phyloP scores from a whole-genome alignment of 1,139 yeast genomes.

The Nadsonia starkeyi-henricii region DNA sequence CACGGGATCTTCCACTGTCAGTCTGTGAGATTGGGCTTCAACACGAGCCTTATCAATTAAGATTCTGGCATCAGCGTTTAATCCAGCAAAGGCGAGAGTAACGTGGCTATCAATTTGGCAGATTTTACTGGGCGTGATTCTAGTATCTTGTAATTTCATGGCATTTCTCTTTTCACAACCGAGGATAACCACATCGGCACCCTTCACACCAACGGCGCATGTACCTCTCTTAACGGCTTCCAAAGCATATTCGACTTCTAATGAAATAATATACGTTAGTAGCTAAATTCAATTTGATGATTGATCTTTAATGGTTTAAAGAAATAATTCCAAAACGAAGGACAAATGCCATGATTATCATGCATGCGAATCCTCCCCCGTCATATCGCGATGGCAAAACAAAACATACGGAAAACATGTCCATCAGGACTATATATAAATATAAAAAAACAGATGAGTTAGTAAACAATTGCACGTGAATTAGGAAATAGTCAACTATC shows the following conservation, averaged over 20 bases:
- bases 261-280: not conserved
- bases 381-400: too few relatives aligned
- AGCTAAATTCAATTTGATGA: not conserved
- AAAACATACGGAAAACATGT: slow-evolving; percentile 72
- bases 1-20: slow-evolving; percentile 89
- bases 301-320: not conserved
- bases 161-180: slow-evolving; percentile 97
- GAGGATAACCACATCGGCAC: slow-evolving; percentile 72
- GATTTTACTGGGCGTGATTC: slow-evolving; percentile 90
- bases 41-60: slow-evolving; percentile 90
- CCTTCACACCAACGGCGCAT: slow-evolving; percentile 94
- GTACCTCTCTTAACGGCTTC: slow-evolving; percentile 99
- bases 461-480: slow-evolving; percentile 8
- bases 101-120: slow-evolving; percentile 85
- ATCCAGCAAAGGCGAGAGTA: slow-evolving; percentile 89
- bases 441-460: slow-evolving; percentile 12
- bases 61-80: slow-evolving; percentile 94
- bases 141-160: slow-evolving; percentile 85
- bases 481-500: not conserved
- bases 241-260: slow-evolving; percentile 89
- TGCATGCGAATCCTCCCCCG: slow-evolving; percentile 1
- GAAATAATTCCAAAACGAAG: not conserved
- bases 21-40: slow-evolving; percentile 92
- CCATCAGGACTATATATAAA: slow-evolving; percentile 70
- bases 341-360: not conserved